phyloP scores from a whole-genome alignment of 768 basidiomycete genomes.

The Mycena vitilis region DNA sequence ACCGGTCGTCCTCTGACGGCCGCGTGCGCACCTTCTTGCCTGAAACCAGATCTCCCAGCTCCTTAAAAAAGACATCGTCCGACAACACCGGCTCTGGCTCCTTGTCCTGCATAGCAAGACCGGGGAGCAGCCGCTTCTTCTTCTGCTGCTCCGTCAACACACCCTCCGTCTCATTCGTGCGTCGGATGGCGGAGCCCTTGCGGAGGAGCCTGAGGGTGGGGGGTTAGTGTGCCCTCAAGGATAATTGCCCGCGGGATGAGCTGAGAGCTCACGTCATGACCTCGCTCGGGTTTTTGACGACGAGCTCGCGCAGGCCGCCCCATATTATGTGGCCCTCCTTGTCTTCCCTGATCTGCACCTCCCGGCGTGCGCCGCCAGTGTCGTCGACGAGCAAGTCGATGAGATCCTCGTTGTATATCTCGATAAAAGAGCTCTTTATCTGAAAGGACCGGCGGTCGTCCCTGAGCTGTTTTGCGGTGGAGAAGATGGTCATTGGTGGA shows the following conservation, averaged over 20 bases:
- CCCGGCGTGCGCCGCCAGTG: conserved; percentile 71
- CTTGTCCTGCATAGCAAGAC: conserved; percentile 84
- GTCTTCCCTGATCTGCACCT: conserved; percentile 96
- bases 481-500: conserved; percentile 90
- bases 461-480: conserved; percentile 78
- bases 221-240: conserved; percentile 21
- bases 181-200: conserved; percentile 88
- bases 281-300: conserved; percentile 84
- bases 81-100: conserved; percentile 67
- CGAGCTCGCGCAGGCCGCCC: conserved; percentile 94
- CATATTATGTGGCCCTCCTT: conserved; percentile 97
- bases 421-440: conserved; percentile 93
- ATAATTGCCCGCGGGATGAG: too few species aligned
- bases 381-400: conserved; percentile 92
- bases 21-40: conserved; percentile 63
- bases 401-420: conserved; percentile 99
- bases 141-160: conserved; percentile 73
- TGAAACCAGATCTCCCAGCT: conserved; percentile 90
- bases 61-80: conserved; percentile 88
- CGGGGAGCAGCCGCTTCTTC: conserved; percentile 89
- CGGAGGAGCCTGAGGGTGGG: conserved; percentile 76
- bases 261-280: conserved; percentile 97
- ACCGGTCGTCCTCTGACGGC: conserved; percentile 57
- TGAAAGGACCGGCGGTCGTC: conserved; percentile 84
- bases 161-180: conserved; percentile 93